phyloP scores from a whole-genome alignment of 768 basidiomycete genomes.

The Hypholoma sublateritium region DNA sequence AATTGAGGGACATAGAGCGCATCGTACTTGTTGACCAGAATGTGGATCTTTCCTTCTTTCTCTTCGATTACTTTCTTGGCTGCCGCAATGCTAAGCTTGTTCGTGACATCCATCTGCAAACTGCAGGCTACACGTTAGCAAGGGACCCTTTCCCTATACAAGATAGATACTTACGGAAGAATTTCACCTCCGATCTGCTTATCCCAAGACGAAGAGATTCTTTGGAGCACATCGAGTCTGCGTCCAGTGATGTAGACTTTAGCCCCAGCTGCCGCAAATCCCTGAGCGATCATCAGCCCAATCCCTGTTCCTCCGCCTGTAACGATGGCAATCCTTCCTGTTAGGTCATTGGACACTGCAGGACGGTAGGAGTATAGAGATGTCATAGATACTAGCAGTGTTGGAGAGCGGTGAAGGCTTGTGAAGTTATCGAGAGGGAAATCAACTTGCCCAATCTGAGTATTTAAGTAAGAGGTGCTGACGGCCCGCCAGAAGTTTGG shows the following conservation, averaged over 20 bases:
- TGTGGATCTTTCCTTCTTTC: conserved; percentile 70
- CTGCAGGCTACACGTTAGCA: conserved; percentile 31
- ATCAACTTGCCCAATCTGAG: too few relatives aligned
- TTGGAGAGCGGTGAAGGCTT: background rate
- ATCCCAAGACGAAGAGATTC: conserved; percentile 49
- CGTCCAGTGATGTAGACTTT: conserved; percentile 81
- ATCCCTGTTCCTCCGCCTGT: conserved; percentile 57
- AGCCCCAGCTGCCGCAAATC: conserved; percentile 75
- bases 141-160: background rate
- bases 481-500: too few relatives aligned
- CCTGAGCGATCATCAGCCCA: conserved; percentile 65
- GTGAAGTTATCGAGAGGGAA: background rate
- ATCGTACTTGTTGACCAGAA: conserved; percentile 78
- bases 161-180: conserved; percentile 47
- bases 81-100: conserved; percentile 61
- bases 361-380: conserved; percentile 25
- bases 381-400: background rate
- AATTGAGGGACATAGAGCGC: too few relatives aligned
- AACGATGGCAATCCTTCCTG: conserved; percentile 55
- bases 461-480: too few relatives aligned
- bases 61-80: conserved; percentile 54
- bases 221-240: conserved; percentile 63
- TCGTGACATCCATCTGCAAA: conserved; percentile 70
- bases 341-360: conserved; percentile 47
- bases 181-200: conserved; percentile 48